Evolutionary conservation across 352 stramenopile species (phyloP).

Genomic region (Phytophthora sp.): DNA sequence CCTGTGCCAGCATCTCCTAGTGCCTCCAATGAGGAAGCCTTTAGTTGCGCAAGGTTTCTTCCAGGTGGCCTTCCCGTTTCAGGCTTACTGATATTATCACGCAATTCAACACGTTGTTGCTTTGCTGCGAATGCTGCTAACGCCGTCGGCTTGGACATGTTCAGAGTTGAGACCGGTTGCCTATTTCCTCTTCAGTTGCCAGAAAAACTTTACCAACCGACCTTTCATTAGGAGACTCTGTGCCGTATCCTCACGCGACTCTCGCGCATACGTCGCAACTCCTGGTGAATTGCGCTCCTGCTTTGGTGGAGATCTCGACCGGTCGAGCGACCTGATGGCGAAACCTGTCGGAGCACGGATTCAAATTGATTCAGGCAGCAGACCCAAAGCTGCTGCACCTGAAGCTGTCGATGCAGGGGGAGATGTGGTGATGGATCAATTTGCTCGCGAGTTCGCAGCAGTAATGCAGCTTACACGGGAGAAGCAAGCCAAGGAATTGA

Average conservation of each 20-base stretch:
- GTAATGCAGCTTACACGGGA: conserved; percentile 48
- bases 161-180: neutral
- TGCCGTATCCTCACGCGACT: neutral
- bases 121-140: conserved; percentile 24
- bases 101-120: conserved; percentile 2
- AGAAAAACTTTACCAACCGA: conserved; percentile 16
- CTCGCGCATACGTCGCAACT: neutral
- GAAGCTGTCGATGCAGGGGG: neutral
- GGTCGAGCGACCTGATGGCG: conserved; percentile 8
- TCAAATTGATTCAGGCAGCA: conserved; percentile 10
- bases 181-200: neutral
- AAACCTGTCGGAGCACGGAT: conserved; percentile 10
- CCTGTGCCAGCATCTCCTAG: neutral
- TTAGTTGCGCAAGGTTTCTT: conserved; percentile 15
- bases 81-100: neutral
- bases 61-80: neutral
- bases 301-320: neutral
- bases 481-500: conserved; percentile 22
- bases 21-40: neutral
- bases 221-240: conserved; percentile 16
- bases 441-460: conserved; percentile 52
- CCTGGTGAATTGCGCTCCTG: neutral
- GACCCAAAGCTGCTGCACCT: conserved; percentile 1
- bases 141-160: conserved; percentile 14
- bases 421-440: conserved; percentile 53